A percentile compares a stretch with the other conserved stretches of the same genome.
Conservation (phyloP, 257 asterid species). For the Ophiorrhiza pumila region DNA sequence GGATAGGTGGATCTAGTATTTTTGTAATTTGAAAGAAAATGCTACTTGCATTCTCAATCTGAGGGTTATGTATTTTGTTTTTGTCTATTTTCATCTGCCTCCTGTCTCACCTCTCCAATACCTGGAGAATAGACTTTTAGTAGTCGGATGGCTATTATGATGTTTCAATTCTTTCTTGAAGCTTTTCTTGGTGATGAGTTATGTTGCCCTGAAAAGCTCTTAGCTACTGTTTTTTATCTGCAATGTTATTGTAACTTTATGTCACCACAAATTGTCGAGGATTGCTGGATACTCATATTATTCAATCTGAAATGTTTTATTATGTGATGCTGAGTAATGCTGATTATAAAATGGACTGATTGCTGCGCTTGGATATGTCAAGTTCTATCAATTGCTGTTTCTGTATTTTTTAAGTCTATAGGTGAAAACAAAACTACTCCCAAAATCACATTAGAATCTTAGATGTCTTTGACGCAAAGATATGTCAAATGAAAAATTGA, state of each 20-base stretch:
- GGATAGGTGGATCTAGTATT: constrained; percentile 8
- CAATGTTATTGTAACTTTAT: background rate
- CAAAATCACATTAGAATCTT: background rate
- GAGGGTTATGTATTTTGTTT: constrained; percentile 7
- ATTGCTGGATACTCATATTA: constrained; percentile 6
- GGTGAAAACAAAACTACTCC: too few species aligned
- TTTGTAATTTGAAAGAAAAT: constrained; percentile 19
- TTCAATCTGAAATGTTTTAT: background rate
- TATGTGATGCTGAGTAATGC: background rate
- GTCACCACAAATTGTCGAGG: background rate
- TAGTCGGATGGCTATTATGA: constrained; percentile 1
- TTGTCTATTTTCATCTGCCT: constrained; percentile 14
- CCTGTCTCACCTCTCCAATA: background rate
- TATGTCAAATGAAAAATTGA: too few species aligned
- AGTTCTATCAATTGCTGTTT: background rate
- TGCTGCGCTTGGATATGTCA: background rate
- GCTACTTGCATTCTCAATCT: constrained; percentile 15
- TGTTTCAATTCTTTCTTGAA: constrained; percentile 17
- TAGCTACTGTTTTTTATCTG: background rate
- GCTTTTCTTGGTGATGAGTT: constrained; percentile 5
- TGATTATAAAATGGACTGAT: background rate
- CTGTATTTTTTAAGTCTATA: too few species aligned
- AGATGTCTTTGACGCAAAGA: too few species aligned
- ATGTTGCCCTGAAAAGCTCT: constrained; percentile 9
- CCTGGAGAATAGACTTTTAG: constrained; percentile 3